A percentile compares a stretch with the other conserved stretches of the same genome.
phyloP scores from a whole-genome alignment of 148 eudicot species.

The Salicornia ramosissima region DNA sequence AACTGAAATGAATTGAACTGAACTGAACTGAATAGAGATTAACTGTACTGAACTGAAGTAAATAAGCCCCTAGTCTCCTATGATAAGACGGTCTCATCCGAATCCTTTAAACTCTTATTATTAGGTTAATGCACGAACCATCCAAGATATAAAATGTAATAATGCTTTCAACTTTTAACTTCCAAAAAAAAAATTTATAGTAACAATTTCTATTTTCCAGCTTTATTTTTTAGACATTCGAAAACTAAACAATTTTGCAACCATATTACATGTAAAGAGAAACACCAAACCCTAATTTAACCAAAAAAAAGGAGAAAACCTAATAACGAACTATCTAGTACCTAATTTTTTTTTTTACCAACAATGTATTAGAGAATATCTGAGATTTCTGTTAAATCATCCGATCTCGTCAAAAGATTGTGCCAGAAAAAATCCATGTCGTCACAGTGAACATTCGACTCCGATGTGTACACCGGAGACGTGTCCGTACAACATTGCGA shows the following conservation, averaged over 20 bases:
- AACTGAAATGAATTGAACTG: no score
- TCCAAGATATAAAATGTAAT: no score
- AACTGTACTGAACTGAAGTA: no score
- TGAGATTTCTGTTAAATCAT: conserved; percentile 35
- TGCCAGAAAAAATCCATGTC: conserved; percentile 54
- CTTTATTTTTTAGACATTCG: no score
- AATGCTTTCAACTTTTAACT: no score
- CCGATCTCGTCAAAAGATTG: conserved; percentile 38
- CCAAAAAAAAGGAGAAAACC: not conserved
- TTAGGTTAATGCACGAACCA: no score
- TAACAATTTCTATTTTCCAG: no score
- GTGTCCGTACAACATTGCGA: not conserved
- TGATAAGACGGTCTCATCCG: no score
- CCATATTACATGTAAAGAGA: conserved; percentile 6
- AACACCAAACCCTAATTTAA: not conserved
- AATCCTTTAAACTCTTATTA: no score
- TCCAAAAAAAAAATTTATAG: no score
- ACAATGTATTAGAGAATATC: conserved; percentile 16
- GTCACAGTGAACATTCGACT: conserved; percentile 11
- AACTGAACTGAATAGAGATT: no score
- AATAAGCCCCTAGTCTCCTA: no score
- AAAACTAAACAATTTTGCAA: conserved; percentile 17
- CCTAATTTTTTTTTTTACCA: not conserved
- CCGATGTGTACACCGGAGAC: not conserved
- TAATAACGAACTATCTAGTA: conserved; percentile 1